Evolutionary conservation across 345 rosid species (phyloP), one percentile per base, ranked within the genome.

Genomic region (Lepidium africanum): DNA sequence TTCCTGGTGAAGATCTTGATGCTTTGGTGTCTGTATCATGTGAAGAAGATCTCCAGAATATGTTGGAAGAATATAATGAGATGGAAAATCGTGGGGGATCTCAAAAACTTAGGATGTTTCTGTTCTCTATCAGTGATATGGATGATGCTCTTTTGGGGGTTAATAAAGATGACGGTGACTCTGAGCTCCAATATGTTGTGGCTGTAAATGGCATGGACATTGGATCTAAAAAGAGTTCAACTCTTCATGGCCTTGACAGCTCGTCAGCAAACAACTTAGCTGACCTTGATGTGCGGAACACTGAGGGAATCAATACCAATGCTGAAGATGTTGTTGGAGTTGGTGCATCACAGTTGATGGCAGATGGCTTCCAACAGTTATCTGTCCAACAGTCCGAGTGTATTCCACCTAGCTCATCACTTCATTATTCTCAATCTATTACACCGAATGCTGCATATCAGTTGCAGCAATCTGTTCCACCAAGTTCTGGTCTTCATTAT

Each of bases 1-100:
- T 92, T 77, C 98, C 96, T 70, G 98, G 94, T 16, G 98, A 92
- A 82, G 96, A 92, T 71, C 86, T 92, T 63, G 98, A 92, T 62
- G 90, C 98, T 3, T 81, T 92, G 81, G 91, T 92, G 64, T 92
- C 98, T 78, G 91, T 92, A 58, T 83, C 96, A 10, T 86, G 87
- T 61, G 88, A 87, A 41, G 98, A 89, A 73, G 98, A 92, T 83
- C 85, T 92, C 63, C 80, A 75, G 70, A 92, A 89, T 76, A 89
- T 92, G 98, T 81, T 89, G 85, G 96, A 89, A 75, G 96, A 90
- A 62, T 84, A 84, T 76, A 74, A 66, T 59, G 92, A 83, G 68
- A 78, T 83, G 78, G 88, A 80, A 70, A 80, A 65, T 62, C 78
- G 80, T 65, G 86, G 79, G 54, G 82, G 83, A 39, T 79, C 84